These are phyloP conservation scores for Arabis alpina DNA, from an alignment of 345 rosid genomes.

Conservation along the genomic window DNA sequence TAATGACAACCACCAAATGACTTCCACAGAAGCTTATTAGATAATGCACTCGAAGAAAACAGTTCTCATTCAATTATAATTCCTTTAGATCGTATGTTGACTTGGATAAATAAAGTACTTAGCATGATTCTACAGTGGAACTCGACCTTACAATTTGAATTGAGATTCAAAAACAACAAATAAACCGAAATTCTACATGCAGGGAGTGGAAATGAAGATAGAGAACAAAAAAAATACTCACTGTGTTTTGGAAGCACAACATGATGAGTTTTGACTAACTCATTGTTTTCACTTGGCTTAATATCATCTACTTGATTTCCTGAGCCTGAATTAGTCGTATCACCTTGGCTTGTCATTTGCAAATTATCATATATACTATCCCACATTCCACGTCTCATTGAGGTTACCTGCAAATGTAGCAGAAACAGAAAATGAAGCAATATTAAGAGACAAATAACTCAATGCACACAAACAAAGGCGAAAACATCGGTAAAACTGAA, in stretches of 20 bases:
- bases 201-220: conserved; percentile 22
- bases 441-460: conserved; percentile 21
- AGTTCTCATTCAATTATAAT: conserved; percentile 10
- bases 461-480: conserved; percentile 26
- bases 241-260: conserved; percentile 39
- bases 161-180: conserved; percentile 4
- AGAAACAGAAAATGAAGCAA: conserved; percentile 14
- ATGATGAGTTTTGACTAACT: conserved; percentile 24
- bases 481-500: conserved; percentile 15
- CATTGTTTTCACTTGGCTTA: conserved; percentile 49
- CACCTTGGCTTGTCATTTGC: conserved; percentile 50
- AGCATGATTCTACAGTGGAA: conserved; percentile 27
- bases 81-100: conserved; percentile 12
- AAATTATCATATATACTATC: conserved; percentile 83
- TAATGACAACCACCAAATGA: conserved; percentile 13
- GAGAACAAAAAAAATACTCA: conserved; percentile 46
- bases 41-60: conserved; percentile 15
- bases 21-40: conserved; percentile 19
- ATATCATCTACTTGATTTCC: conserved; percentile 53
- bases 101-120: conserved; percentile 3
- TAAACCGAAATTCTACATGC: conserved; percentile 17
- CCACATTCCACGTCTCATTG: conserved; percentile 80
- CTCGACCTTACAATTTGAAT: conserved; percentile 16
- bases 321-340: conserved; percentile 40
- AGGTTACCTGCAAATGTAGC: conserved; percentile 61